These are phyloP conservation scores for Lasiosphaeris hirsuta DNA, from an alignment of 495 filamentous ascomycete species.

Conservation along the genomic window DNA sequence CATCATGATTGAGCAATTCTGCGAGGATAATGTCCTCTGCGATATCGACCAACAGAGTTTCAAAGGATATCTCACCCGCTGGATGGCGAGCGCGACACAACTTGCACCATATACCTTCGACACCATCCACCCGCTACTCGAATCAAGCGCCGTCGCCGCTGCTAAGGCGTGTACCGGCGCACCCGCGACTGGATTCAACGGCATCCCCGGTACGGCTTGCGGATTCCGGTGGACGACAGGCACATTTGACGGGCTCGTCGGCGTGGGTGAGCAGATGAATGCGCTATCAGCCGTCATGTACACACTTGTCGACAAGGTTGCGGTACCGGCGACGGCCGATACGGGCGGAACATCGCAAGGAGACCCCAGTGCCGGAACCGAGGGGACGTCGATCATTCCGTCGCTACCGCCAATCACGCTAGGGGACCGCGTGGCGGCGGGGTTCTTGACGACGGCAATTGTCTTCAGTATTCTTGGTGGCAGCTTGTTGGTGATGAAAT, in stretches of 20 bases:
- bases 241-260: constrained; percentile 40
- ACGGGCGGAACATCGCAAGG: constrained; percentile 66
- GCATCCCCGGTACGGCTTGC: constrained; percentile 48
- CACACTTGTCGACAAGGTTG: constrained; percentile 47
- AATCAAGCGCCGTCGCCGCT: constrained; percentile 57
- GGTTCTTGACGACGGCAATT: constrained; percentile 60
- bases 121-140: constrained; percentile 55
- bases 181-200: constrained; percentile 41
- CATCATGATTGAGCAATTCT: constrained; percentile 65
- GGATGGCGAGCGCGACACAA: constrained; percentile 63
- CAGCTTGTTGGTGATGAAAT: constrained; percentile 41
- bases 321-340: constrained; percentile 51
- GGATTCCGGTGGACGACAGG: constrained; percentile 49
- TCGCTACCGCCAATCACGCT: constrained; percentile 43
- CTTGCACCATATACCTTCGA: constrained; percentile 62
- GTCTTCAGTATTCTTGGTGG: constrained; percentile 50
- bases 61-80: constrained; percentile 71
- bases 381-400: constrained; percentile 19
- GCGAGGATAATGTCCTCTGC: constrained; percentile 63
- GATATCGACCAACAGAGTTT: constrained; percentile 68
- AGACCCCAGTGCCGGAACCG: constrained; percentile 55
- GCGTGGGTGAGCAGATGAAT: constrained; percentile 71
- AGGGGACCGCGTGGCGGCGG: constrained; percentile 61
- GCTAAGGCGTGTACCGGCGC: constrained; percentile 61
- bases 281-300: constrained; percentile 66